These are phyloP conservation scores for Acaromyces ingoldii DNA, from an alignment of 1,284 basidiomycete genomes.

Conservation along the genomic window DNA sequence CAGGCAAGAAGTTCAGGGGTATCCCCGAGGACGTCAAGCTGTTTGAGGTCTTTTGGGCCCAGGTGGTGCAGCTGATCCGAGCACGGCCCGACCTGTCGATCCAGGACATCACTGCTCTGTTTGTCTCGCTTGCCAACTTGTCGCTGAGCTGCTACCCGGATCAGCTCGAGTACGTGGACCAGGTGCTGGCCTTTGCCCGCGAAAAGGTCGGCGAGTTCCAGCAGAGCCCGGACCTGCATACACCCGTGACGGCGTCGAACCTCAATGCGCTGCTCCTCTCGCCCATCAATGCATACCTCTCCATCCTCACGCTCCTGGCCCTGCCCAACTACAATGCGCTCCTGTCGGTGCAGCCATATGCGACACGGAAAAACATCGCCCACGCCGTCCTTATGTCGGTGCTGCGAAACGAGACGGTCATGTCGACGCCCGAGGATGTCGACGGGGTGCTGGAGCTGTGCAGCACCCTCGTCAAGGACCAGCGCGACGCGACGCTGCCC, in stretches of 20 bases:
- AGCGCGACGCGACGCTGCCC: conserved; percentile 20
- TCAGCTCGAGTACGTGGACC: conserved; percentile 50
- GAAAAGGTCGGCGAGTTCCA: conserved; percentile 31
- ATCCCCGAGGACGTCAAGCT: conserved; percentile 48
- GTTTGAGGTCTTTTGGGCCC: conserved; percentile 51
- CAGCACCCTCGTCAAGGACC: conserved; percentile 40
- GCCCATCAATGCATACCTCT: conserved; percentile 44
- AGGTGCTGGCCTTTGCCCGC: conserved; percentile 46
- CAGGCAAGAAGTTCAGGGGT: conserved; percentile 42
- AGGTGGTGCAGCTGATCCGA: conserved; percentile 47
- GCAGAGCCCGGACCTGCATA: conserved; percentile 31
- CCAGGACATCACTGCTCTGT: conserved; percentile 44
- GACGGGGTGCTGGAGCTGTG: conserved; percentile 46
- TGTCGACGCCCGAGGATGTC: conserved; percentile 47
- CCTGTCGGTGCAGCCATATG: conserved; percentile 37
- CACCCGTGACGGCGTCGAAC: conserved; percentile 27
- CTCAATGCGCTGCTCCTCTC: conserved; percentile 44
- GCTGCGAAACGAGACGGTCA: conserved; percentile 43
- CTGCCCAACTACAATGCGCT: conserved; percentile 42
- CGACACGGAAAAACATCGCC: conserved; percentile 44
- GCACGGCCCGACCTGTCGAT: conserved; percentile 49
- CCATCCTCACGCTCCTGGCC: conserved; percentile 44
- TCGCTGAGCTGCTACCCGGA: conserved; percentile 50
- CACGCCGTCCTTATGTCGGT: conserved; percentile 46
- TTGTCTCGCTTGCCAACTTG: conserved; percentile 45